A percentile compares a stretch with the other conserved stretches of the same genome.
Conservation (phyloP, 1,284 basidiomycete species). For the Rugosomyces carneus region DNA sequence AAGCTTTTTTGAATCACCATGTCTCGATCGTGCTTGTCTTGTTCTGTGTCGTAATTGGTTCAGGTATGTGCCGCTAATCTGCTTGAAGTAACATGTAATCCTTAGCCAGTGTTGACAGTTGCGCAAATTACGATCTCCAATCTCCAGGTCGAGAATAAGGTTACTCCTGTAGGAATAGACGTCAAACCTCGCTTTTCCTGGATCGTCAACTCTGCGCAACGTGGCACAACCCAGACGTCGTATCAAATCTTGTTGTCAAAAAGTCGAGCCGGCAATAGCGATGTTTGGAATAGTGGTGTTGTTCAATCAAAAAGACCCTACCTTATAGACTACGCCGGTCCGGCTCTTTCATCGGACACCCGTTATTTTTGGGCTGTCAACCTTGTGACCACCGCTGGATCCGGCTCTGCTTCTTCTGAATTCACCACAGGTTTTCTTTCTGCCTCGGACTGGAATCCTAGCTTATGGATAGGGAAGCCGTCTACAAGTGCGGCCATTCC, state of each 20-base stretch:
- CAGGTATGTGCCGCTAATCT: not conserved
- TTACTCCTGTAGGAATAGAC: constrained; percentile 17
- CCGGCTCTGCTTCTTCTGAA: constrained; percentile 19
- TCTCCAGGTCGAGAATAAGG: constrained; percentile 19
- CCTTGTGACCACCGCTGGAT: constrained; percentile 19
- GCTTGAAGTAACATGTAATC: not conserved
- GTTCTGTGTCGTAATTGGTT: not conserved
- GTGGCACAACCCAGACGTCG: constrained; percentile 16
- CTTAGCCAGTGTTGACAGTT: not conserved
- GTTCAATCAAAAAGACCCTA: constrained; percentile 19
- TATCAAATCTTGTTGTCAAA: constrained; percentile 21
- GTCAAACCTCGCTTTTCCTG: constrained; percentile 24
- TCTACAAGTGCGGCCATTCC: constrained; percentile 4
- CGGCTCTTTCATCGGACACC: constrained; percentile 21
- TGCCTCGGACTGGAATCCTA: constrained; percentile 19
- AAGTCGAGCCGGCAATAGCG: constrained; percentile 12
- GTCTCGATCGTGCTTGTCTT: not conserved
- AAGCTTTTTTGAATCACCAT: too few relatives aligned
- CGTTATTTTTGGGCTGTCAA: constrained; percentile 23
- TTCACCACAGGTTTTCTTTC: constrained; percentile 24
- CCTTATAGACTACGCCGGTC: constrained; percentile 20
- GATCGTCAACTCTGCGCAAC: constrained; percentile 17
- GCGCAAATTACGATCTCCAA: constrained; percentile 13
- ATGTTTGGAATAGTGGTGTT: constrained; percentile 23
- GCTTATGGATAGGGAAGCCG: constrained; percentile 24